A percentile compares a stretch with the other conserved stretches of the same genome.
phyloP scores from a whole-genome alignment of 2,329 filamentous ascomycete species.

The Cytospora chrysosperma region DNA sequence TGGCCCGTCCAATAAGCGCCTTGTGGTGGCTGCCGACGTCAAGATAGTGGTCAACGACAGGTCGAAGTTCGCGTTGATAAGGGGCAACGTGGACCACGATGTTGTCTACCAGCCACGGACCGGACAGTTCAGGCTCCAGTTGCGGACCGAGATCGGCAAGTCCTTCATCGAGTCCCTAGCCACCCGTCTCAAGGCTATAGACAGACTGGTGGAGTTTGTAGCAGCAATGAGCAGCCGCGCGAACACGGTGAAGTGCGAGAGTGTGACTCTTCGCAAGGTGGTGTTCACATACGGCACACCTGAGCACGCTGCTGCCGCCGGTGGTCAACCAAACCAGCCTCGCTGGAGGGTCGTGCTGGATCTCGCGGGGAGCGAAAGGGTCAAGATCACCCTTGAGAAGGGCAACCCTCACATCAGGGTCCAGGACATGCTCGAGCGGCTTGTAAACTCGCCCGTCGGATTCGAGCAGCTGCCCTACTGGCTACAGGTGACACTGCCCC shows the following conservation, averaged over 20 bases:
- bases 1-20: conserved; percentile 15
- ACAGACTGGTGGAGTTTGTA: conserved; percentile 69
- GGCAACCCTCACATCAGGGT: conserved; percentile 68
- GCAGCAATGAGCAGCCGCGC: conserved; percentile 60
- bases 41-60: conserved; percentile 54
- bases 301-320: conserved; percentile 23
- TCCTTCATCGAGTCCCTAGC: conserved; percentile 59
- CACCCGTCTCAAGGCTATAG: conserved; percentile 63
- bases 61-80: conserved; percentile 55
- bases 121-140: conserved; percentile 62
- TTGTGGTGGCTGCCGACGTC: conserved; percentile 50
- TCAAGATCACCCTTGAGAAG: conserved; percentile 58
- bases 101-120: conserved; percentile 59
- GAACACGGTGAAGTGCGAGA: conserved; percentile 55
- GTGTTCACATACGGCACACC: conserved; percentile 64
- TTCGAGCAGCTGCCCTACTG: conserved; percentile 55
- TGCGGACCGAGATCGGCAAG: conserved; percentile 58
- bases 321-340: conserved; percentile 25
- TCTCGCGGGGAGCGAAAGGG: conserved; percentile 50
- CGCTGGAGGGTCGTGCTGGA: conserved; percentile 58
- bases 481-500: conserved; percentile 60
- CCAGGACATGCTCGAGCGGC: conserved; percentile 54
- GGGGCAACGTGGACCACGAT: conserved; percentile 56
- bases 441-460: conserved; percentile 55
- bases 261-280: conserved; percentile 61